These are phyloP conservation scores for Cytospora leucostoma DNA, from an alignment of 2,329 filamentous ascomycete genomes.

Conservation along the genomic window DNA sequence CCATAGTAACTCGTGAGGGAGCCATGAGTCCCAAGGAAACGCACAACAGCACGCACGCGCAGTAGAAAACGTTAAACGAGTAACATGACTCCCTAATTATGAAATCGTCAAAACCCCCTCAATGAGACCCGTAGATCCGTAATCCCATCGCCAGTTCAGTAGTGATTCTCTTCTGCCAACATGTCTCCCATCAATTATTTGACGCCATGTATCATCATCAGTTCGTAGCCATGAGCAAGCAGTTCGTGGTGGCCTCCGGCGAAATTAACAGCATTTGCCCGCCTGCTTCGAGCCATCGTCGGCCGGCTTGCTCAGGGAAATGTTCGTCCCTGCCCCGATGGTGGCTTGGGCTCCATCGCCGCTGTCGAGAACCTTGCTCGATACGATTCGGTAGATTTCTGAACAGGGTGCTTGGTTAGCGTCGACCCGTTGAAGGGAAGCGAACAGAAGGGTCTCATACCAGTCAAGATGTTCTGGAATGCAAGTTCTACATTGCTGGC, in stretches of 20 bases:
- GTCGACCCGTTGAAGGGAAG: constrained; percentile 1
- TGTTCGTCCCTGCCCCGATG: constrained; percentile 77
- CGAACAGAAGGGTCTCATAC: constrained; percentile 53
- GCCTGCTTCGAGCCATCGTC: constrained; percentile 75
- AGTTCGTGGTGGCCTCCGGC: constrained; percentile 10
- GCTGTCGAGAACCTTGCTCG: constrained; percentile 92
- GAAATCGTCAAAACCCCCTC: constrained; percentile 28
- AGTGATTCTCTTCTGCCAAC: constrained; percentile 28
- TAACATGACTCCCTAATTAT: constrained; percentile 31
- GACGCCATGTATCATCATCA: constrained; percentile 38
- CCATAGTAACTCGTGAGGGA: constrained; percentile 7
- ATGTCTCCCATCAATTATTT: constrained; percentile 36
- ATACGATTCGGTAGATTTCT: constrained; percentile 99
- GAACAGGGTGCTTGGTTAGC: constrained; percentile 27
- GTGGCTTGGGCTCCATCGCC: constrained; percentile 80
- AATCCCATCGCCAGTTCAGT: constrained; percentile 25
- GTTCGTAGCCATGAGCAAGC: constrained; percentile 37
- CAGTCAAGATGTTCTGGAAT: constrained; percentile 99
- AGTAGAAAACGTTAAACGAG: constrained; percentile 26
- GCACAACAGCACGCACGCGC: constrained; percentile 23
- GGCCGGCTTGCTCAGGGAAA: constrained; percentile 83
- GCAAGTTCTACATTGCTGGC: constrained; percentile 99
- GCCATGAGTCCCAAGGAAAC: constrained; percentile 6
- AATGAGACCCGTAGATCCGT: constrained; percentile 27
- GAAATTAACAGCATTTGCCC: constrained; percentile 75